Base-by-base conservation (phyloP, 352 stramenopile species). In the Globisporangium acanthophoron region DNA sequence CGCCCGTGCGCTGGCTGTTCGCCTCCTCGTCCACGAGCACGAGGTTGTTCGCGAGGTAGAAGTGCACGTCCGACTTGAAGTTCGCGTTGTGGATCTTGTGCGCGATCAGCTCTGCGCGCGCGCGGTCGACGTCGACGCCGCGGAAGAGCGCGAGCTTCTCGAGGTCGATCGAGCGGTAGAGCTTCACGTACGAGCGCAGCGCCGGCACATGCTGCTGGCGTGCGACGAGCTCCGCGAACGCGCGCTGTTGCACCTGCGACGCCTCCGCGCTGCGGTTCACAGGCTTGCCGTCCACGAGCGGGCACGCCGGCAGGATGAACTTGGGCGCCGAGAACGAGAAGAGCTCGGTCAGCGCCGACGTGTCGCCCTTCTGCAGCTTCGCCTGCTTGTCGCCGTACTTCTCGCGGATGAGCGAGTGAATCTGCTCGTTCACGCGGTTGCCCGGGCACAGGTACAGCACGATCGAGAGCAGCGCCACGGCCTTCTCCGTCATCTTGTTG, bases 101-200 rank as follows among this genome's bases (percentile, higher is more conserved):
- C 24, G 81, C 72, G 66, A 95, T 87, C n/a, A 92, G 69, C 69
- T 95, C 84, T 11, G 76, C 73, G 45, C 82, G 82, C 37, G 85
- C 77, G 13, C 71, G 63, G 60, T 90, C 84, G 1, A 80, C 63
- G 44, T 90, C 82, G 52, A 95, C 73, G 52, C 81, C 85, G 37
- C 83, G 83, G 77, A 98, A 98, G 43, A 77, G 74, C 20, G 90
- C 90, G 27, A 99, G 80, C 77, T 99, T 99, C 41, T 82, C 84
- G 39, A 98, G 70, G 43, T 86, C 80, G 69, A 99, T 97, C 48
- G 92, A 97, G 7, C 93, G 97, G 78, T 99, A 99, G 7, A 99
- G 76, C 66, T 97, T 98, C 66, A 99, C 83, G 79, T 97, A 98
- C 51, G 90, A 97, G 55, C 94, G 76, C 50, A 99, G 80, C 62